phyloP scores from a whole-genome alignment of 345 rosid genomes.

The Eucalyptus globulus region DNA sequence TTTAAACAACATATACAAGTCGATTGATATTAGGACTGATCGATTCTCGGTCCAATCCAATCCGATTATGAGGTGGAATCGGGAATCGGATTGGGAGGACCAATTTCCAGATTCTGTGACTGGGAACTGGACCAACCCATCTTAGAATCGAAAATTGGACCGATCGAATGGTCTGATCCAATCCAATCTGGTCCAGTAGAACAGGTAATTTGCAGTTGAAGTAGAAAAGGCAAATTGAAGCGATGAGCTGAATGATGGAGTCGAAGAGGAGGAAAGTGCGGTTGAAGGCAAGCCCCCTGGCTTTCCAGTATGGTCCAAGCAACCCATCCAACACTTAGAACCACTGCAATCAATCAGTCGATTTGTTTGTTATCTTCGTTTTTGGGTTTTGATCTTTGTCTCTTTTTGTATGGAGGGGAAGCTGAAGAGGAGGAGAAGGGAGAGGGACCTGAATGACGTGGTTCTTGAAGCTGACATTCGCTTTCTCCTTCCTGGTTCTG shows the following conservation, averaged over 20 bases:
- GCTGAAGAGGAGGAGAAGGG: background rate
- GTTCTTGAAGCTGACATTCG: conserved; percentile 83
- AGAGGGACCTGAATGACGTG: conserved; percentile 29
- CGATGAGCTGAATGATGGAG: conserved; percentile 94
- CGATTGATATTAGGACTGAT: no score
- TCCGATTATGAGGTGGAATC: no score
- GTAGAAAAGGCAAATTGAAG: background rate
- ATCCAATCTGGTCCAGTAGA: no score
- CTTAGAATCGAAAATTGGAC: no score
- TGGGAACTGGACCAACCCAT: rapidly evolving
- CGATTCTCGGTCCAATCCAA: no score
- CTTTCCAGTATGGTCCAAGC: conserved; percentile 95
- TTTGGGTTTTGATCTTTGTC: background rate
- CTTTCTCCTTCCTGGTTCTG: conserved; percentile 88
- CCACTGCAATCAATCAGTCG: conserved; percentile 38
- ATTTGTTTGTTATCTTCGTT: background rate
- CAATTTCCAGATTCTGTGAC: rapidly evolving
- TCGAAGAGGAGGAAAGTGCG: conserved; percentile 93
- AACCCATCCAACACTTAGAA: conserved; percentile 94
- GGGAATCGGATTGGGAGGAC: rapidly evolving
- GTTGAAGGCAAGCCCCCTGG: conserved; percentile 85
- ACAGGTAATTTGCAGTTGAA: no score
- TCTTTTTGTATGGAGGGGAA: background rate
- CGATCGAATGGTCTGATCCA: rapidly evolving
- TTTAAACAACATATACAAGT: background rate